These are phyloP conservation scores for Aspergillus carbonarius DNA, from an alignment of 2,329 filamentous ascomycete species.

Conservation along the genomic window DNA sequence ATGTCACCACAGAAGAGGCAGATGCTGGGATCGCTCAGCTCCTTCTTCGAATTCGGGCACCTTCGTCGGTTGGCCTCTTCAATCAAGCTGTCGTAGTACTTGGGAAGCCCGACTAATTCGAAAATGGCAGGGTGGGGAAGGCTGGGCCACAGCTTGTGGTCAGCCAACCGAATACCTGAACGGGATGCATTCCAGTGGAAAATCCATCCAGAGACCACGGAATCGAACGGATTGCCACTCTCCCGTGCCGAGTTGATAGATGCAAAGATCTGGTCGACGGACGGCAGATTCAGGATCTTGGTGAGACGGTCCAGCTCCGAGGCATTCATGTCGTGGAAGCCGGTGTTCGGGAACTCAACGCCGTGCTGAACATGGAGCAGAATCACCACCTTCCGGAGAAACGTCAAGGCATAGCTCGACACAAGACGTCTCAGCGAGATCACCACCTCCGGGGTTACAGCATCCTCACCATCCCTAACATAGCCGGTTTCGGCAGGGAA, in stretches of 20 bases:
- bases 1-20: slow-evolving; percentile 97
- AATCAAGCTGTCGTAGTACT: slow-evolving; percentile 87
- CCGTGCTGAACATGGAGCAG: slow-evolving; percentile 86
- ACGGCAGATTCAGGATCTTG: slow-evolving; percentile 70
- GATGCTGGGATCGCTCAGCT: slow-evolving; percentile 84
- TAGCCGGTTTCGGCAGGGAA: slow-evolving; percentile 39
- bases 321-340: slow-evolving; percentile 62
- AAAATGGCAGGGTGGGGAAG: slow-evolving; percentile 86
- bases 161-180: slow-evolving; percentile 31
- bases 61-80: slow-evolving; percentile 82
- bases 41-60: slow-evolving; percentile 88
- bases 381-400: slow-evolving; percentile 80
- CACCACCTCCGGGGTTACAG: slow-evolving; percentile 32
- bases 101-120: slow-evolving; percentile 87
- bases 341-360: slow-evolving; percentile 76
- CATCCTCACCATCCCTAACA: slow-evolving; percentile 38
- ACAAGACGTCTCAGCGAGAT: slow-evolving; percentile 46
- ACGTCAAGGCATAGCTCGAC: slow-evolving; percentile 82
- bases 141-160: slow-evolving; percentile 43
- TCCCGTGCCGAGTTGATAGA: slow-evolving; percentile 49
- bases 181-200: slow-evolving; percentile 45
- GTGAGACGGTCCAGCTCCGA: slow-evolving; percentile 82
- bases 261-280: slow-evolving; percentile 74
- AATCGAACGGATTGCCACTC: slow-evolving; percentile 45
- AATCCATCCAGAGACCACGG: slow-evolving; percentile 69